Evolutionary conservation across 23 red algal genomes (phyloP).

Genomic region (Gracilaria gracilis): DNA sequence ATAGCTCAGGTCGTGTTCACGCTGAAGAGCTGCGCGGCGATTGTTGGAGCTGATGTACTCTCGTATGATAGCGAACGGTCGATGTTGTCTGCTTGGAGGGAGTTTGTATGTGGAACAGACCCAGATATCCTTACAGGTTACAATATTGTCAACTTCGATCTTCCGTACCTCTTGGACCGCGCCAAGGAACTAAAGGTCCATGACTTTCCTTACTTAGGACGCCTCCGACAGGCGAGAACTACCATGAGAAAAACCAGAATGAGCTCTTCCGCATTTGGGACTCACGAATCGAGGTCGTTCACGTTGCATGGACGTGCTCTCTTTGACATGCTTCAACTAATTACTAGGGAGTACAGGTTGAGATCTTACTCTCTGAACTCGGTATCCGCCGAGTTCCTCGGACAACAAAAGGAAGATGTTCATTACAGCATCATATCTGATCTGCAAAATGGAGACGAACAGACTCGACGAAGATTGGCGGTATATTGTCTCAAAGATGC

Average conservation of each 20-base stretch:
- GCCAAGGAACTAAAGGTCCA: constrained; percentile 69
- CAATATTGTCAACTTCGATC: constrained; percentile 99
- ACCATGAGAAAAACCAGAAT: constrained; percentile 87
- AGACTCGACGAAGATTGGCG: constrained; percentile 91
- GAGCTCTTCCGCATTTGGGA: constrained; percentile 96
- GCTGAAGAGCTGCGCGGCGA: constrained; percentile 86
- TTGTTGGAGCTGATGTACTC: constrained; percentile 87
- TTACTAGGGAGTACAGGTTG: constrained; percentile 97
- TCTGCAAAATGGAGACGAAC: constrained; percentile 90
- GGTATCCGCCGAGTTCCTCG: constrained; percentile 94
- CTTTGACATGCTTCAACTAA: constrained; percentile 99
- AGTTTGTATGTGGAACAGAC: constrained; percentile 80
- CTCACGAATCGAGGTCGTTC: constrained; percentile 91
- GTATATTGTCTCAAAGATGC: constrained; percentile 99
- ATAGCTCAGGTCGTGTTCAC: constrained; percentile 85
- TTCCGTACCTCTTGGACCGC: constrained; percentile 96
- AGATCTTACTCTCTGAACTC: constrained; percentile 99
- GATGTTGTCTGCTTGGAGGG: constrained; percentile 82
- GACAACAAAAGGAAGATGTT: constrained; percentile 99
- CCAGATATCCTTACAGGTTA: constrained; percentile 98
- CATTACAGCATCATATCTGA: constrained; percentile 98
- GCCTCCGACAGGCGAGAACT: constrained; percentile 65
- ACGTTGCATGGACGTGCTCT: constrained; percentile 91
- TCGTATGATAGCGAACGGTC: constrained; percentile 77
- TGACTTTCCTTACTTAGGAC: constrained; percentile 90